Evolutionary conservation across 1,139 yeast genomes (phyloP).

Genomic region (Magnusiomyces starmeri): DNA sequence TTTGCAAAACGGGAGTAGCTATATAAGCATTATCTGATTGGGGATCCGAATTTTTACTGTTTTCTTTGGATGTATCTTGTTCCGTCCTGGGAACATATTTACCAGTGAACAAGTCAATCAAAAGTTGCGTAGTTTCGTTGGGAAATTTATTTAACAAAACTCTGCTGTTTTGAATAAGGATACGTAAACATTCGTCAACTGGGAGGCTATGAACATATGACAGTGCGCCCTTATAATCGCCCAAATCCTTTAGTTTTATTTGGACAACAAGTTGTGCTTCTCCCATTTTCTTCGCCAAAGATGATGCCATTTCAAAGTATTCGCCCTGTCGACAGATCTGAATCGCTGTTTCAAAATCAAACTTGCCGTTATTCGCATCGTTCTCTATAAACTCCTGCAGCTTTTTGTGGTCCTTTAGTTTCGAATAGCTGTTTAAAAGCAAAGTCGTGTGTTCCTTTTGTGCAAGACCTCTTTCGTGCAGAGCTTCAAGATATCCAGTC

Average conservation of each 20-base stretch:
- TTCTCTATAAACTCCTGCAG: slow-evolving; percentile 51
- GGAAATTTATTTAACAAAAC: slow-evolving; percentile 61
- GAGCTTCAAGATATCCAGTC: slow-evolving; percentile 55
- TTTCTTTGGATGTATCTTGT: slow-evolving; percentile 2
- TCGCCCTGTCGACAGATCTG: slow-evolving; percentile 73
- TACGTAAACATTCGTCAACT: slow-evolving; percentile 71
- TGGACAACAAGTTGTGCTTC: slow-evolving; percentile 74
- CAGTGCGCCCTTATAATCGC: slow-evolving; percentile 57
- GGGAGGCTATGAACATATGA: slow-evolving; percentile 61
- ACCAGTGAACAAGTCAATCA: slow-evolving; percentile 87
- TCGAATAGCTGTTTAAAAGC: slow-evolving; percentile 75
- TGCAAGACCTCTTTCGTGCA: slow-evolving; percentile 49
- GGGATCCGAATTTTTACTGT: slow-evolving; percentile 6
- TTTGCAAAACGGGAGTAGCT: slow-evolving; percentile 46
- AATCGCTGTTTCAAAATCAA: slow-evolving; percentile 67
- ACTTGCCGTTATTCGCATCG: slow-evolving; percentile 36
- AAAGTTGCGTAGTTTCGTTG: slow-evolving; percentile 69
- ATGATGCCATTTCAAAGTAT: slow-evolving; percentile 60
- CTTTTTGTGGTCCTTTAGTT: slow-evolving; percentile 55
- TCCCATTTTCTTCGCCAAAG: slow-evolving; percentile 60
- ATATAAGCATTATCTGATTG: slow-evolving; percentile 11
- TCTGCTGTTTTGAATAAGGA: slow-evolving; percentile 61
- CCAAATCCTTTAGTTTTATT: slow-evolving; percentile 60
- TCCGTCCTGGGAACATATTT: slow-evolving; percentile 47
- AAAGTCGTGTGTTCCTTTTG: slow-evolving; percentile 76